Base-by-base conservation (phyloP, 805 yeast species). In the Sugiyamaella floridensis region DNA sequence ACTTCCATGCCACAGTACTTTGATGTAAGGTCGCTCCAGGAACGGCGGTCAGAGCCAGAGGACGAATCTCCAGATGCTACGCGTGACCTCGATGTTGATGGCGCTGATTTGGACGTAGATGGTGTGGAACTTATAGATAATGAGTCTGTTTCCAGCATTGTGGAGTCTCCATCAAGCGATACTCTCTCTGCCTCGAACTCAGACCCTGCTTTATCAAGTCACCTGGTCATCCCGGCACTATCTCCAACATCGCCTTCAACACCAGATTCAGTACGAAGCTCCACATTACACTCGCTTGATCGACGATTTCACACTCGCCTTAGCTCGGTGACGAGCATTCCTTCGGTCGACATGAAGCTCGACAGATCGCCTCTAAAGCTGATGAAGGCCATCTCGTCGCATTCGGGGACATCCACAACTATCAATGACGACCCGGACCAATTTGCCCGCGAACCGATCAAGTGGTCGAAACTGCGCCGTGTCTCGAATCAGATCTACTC, bases 391-490 rank as follows among this genome's bases (percentile, higher is more conserved):
- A 3, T 32, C 9, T 32, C 37, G 37, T 32, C 37, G 4, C 37
- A 32, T 32, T 32, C 37, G 9, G 37, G 37, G 4, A 14, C 37
- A 11, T 32, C 37, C n/a, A 5, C 37, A 32, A 32, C 37, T 11
- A n/a, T 19, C 8, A 43, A 32, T 11, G 37, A 32, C 9, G n/a
- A 10, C 37, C 4, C 37, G 4, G 37, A 8, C 37, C 37, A 4
- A 11, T 14, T 14, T 32, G 37, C 53, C n/a, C 48, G 53, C 53
- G 59, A 58, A 18, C 51, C 58, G 2, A 37, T 58, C 1, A 42
- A 58, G 34, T 76, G 78, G 77, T 63, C 67, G 1, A 67, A 69
- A 52, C 73, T 82, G 43, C 68, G 72, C 28, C 65, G 64, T 34
- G 51, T 76, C 32, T 73, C 77, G 43, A 58, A 64, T 10, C 63